Evolutionary conservation across 106 monocot species (phyloP).

Genomic region (Allium fistulosum): DNA sequence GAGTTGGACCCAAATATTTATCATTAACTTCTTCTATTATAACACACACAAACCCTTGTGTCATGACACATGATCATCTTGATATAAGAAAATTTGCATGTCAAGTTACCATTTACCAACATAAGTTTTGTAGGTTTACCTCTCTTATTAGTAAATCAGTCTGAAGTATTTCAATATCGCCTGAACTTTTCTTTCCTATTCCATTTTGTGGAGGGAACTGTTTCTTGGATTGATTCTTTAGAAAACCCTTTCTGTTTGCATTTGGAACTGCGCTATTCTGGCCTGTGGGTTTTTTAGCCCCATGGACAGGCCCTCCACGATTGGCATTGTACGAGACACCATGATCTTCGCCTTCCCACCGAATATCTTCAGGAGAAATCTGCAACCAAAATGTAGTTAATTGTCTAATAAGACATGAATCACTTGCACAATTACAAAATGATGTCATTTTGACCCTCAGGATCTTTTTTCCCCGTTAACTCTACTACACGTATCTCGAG

Average conservation of each 20-base stretch:
- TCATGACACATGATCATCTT: no score
- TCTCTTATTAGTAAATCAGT: conserved; percentile 56
- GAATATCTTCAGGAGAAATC: conserved; percentile 63
- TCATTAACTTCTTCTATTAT: no score
- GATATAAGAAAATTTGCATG: no score
- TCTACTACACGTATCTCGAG: neutral
- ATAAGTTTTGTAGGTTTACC: conserved; percentile 15
- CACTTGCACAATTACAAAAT: neutral
- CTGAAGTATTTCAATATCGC: conserved; percentile 49
- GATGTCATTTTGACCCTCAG: neutral
- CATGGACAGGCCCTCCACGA: conserved; percentile 30
- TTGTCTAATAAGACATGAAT: neutral
- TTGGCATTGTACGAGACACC: conserved; percentile 21
- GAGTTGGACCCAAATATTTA: no score
- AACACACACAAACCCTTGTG: no score
- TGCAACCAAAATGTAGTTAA: conserved; percentile 6
- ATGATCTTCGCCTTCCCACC: conserved; percentile 61
- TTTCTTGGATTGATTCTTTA: conserved; percentile 25
- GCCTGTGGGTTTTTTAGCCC: conserved; percentile 28
- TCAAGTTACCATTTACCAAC: neutral
- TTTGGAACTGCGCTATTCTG: conserved; percentile 15
- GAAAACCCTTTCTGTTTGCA: conserved; percentile 38
- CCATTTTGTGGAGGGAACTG: conserved; percentile 45
- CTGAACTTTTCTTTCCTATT: conserved; percentile 29
- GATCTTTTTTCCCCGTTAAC: neutral